These are phyloP conservation scores for Mrakia gelida DNA, from an alignment of 768 basidiomycete genomes.

Conservation along the genomic window DNA sequence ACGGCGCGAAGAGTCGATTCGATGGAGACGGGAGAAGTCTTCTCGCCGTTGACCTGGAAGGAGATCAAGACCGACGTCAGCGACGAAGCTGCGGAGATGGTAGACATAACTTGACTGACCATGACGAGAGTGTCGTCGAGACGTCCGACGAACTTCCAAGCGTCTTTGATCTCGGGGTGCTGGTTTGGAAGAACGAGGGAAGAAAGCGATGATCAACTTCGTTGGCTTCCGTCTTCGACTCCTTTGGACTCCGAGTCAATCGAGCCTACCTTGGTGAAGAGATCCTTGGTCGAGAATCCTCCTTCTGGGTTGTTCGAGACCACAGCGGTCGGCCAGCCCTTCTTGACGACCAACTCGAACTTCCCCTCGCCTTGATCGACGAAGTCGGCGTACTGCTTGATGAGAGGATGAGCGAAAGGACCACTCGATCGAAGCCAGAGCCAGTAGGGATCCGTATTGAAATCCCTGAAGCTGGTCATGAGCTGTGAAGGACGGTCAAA, in stretches of 20 bases:
- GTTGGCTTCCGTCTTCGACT: neutral
- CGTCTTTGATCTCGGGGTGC: slow-evolving; percentile 47
- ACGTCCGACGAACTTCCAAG: slow-evolving; percentile 55
- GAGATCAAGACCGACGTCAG: too few species aligned
- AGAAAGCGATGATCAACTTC: neutral
- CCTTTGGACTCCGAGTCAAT: neutral
- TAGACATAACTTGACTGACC: too few species aligned
- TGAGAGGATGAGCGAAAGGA: slow-evolving; percentile 30
- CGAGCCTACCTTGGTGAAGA: slow-evolving; percentile 47
- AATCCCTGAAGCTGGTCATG: neutral
- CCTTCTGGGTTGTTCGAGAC: slow-evolving; percentile 52
- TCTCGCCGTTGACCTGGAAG: slow-evolving; percentile 49
- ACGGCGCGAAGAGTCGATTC: slow-evolving; percentile 46
- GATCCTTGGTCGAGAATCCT: slow-evolving; percentile 57
- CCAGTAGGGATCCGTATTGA: neutral
- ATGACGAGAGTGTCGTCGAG: slow-evolving; percentile 56
- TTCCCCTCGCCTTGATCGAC: slow-evolving; percentile 44
- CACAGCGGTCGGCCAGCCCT: slow-evolving; percentile 52
- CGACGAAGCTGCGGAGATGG: too few species aligned
- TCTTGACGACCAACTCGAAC: slow-evolving; percentile 53
- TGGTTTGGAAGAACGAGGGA: neutral
- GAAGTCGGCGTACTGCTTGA: slow-evolving; percentile 48
- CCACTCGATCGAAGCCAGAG: slow-evolving; percentile 48
- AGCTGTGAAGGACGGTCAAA: neutral
- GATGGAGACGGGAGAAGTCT: slow-evolving; percentile 50